Evolutionary conservation across 192 early-diverging fungal species (phyloP), one percentile per base, ranked within the genome.

Genomic region (Phycomyces blakesleeanus): DNA sequence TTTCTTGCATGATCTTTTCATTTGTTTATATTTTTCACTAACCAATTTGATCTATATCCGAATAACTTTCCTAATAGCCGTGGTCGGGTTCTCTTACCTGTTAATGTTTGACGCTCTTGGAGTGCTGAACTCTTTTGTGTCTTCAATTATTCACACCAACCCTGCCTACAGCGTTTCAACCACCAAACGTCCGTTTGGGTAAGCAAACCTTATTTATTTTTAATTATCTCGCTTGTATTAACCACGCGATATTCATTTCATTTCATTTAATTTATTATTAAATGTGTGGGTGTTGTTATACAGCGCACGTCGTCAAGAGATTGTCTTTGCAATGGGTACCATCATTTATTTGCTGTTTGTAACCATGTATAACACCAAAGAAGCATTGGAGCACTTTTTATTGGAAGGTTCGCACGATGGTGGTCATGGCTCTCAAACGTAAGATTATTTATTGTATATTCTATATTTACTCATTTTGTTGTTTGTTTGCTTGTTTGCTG

Each of bases 61-160:
- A 53, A 57, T 25, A 1, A 5, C n/a, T 51, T 24, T 0, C 21
- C 0, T 49, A 25, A 55, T 60, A 75, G 83, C 81, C 8, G 61
- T 79, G 12, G 70, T 77, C 15, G 81, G 77, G n/a, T 71, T 78
- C 41, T 61, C 73, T 6, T 85, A 82, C 44, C 50, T 85, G 26
- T 61, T 81, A 40, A 56, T 82, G 21, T 85, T 85, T 68, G 83
- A 85, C 61, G 81, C 83, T n/a, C 68, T 85, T 54, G 83, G 83
- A 3, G 64, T 85, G 3, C 41, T 85, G 1, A 81, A 80, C 34
- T 74, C 68, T 11, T 82, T 82, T 72, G 61, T 78, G 7, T 82
- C 83, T 34, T 78, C 72, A 27, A 73, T 84, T 34, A 41, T 85
- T 11, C 61, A 57, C 14, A 73, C 74, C 1, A 64, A 81, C 42